Base-by-base conservation (phyloP, 306 rosid genomes). In the Ammopiptanthus mongolicus region DNA sequence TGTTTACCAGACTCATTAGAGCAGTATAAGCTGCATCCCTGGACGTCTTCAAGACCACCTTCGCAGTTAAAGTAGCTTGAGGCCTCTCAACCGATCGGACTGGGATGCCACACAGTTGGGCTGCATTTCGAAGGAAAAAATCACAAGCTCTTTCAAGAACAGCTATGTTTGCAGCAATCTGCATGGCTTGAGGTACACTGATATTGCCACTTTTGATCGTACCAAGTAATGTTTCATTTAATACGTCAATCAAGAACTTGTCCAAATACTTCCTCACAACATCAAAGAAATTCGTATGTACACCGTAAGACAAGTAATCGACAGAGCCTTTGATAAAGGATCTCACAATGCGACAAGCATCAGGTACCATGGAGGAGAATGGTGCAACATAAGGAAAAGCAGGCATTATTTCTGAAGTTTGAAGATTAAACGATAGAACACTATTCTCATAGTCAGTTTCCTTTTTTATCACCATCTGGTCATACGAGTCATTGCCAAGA, bases 311-410 rank as follows among this genome's bases (percentile, higher is more conserved):
- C 82, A 92, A 77, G 86, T 86, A 95, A 85, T 92, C 99, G 51
- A 90, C 92, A 71, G 97, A 95, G 25, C 97, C 93, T 84, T 95
- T 95, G 25, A 90, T 87, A 83, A 90, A 92, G 74, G 97, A 90
- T 80, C 96, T 87, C 66, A 89, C 97, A 71, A 87, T 86, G 82
- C 96, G 96, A 82, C 97, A 95, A 5, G 56, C 75, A 67, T 88
- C 93, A 10, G 99, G 99, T 41, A 95, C 99, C 86, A 89, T 73
- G 61, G 96, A 87, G 78, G 99, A 92, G 84, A 91, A 95, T 60
- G 96, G 91, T 12, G 97, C 96, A 59, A 86, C 75, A 71, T 85
- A 95, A 0, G 99, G 99, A 78, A 95, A 92, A 57, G 90, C 97
- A 9, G 99, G 97, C 89, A 86, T 84, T 15, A 81, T 87, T 39